Conservation (phyloP, 306 rosid genomes). For the Dryas drummondii region DNA sequence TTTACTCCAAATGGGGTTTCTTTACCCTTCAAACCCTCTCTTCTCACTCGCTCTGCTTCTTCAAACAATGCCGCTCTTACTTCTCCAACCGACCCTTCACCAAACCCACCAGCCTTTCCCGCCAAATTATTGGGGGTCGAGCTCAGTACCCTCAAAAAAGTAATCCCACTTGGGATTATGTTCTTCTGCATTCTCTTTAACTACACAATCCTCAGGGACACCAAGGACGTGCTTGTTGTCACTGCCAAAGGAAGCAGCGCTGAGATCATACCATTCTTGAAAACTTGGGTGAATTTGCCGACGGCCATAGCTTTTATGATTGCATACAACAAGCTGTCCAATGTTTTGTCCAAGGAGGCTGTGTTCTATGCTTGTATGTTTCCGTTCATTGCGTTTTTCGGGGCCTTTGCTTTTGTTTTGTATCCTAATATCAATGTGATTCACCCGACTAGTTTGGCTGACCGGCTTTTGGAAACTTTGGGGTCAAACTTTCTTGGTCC, state of each 20-base stretch:
- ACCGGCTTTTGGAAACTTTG: too few species aligned
- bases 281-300: constrained; percentile 95
- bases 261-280: constrained; percentile 88
- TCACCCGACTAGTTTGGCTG: too few species aligned
- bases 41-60: too few species aligned
- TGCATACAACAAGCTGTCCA: constrained; percentile 66
- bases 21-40: too few species aligned
- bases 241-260: constrained; percentile 95
- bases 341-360: constrained; percentile 84
- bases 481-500: too few species aligned
- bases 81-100: too few species aligned
- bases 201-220: constrained; percentile 73
- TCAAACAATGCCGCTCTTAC: too few species aligned
- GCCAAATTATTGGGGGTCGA: constrained; percentile 70
- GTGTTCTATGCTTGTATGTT: constrained; percentile 61
- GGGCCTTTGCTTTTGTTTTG: constrained; percentile 69
- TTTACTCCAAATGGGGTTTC: too few species aligned
- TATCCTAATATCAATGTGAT: too few species aligned
- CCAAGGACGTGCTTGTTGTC: constrained; percentile 71
- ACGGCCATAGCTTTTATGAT: constrained; percentile 95
- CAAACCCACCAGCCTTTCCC: too few species aligned
- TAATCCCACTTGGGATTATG: constrained; percentile 78
- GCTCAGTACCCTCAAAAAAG: constrained; percentile 62
- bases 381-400: constrained; percentile 78
- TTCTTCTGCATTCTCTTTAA: constrained; percentile 83